Percentiles rank a stretch among this genome's conserved stretches.
Evolutionary conservation across 2,329 filamentous ascomycete genomes (phyloP).

Genomic region (Colletotrichum abscissum): DNA sequence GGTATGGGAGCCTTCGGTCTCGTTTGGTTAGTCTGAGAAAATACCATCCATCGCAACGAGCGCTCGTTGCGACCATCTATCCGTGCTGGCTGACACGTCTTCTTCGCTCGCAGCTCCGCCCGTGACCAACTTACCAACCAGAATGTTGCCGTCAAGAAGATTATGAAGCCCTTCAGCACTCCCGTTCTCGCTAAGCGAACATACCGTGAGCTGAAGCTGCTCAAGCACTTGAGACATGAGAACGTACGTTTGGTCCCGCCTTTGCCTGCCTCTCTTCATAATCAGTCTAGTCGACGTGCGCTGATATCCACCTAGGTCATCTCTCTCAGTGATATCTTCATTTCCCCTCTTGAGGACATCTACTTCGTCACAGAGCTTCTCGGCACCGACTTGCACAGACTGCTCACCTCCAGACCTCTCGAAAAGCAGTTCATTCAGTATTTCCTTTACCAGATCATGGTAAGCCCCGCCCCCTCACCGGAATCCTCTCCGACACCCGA

Average conservation of each 20-base stretch:
- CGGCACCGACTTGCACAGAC: conserved; percentile 93
- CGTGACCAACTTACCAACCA: conserved; percentile 97
- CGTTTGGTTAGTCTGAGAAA: conserved; percentile 78
- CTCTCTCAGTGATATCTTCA: conserved; percentile 99
- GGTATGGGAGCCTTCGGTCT: conserved; percentile 99
- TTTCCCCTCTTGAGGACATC: conserved; percentile 98
- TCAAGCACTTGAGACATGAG: conserved; percentile 97
- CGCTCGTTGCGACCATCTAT: background rate
- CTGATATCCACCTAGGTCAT: conserved; percentile 75
- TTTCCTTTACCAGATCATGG: conserved; percentile 98
- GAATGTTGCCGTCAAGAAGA: conserved; percentile 99
- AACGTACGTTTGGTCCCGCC: conserved; percentile 72
- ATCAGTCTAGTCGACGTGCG: conserved; percentile 29
- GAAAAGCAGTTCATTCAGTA: conserved; percentile 99
- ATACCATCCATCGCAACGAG: conserved; percentile 25
- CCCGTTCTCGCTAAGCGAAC: conserved; percentile 97
- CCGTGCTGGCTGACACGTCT: conserved; percentile 36
- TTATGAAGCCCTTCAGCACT: conserved; percentile 99
- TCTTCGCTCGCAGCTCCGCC: conserved; percentile 75
- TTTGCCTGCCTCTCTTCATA: background rate
- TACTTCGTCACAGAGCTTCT: conserved; percentile 99
- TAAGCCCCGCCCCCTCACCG: conserved; percentile 56
- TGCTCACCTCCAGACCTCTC: conserved; percentile 93
- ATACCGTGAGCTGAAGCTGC: conserved; percentile 95
- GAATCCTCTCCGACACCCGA: conserved; percentile 5